Conservation (phyloP, 306 rosid genomes). For the Potentilla sterilis region DNA sequence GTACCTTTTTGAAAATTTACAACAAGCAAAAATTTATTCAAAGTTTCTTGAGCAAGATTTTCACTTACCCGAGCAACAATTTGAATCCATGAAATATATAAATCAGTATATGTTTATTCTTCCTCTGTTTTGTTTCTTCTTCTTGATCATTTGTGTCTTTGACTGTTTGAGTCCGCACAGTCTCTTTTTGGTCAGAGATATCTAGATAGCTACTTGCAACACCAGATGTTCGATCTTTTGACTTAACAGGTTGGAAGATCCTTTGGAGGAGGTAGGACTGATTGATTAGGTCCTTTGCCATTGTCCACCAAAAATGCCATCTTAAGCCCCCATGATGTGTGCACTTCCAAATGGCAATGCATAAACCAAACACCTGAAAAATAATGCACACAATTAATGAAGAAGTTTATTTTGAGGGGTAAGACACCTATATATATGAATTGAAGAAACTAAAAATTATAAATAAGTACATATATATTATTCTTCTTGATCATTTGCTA, state of each 20-base stretch:
- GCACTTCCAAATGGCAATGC: slow-evolving; percentile 92
- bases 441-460: not conserved
- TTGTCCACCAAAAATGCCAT: slow-evolving; percentile 95
- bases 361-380: slow-evolving; percentile 83
- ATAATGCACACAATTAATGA: not conserved
- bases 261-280: slow-evolving; percentile 74
- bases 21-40: slow-evolving; percentile 32
- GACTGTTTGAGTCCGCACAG: slow-evolving; percentile 27
- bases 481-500: not conserved
- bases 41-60: slow-evolving; percentile 27
- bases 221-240: slow-evolving; percentile 10
- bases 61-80: slow-evolving; percentile 26
- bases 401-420: no score
- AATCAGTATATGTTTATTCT: slow-evolving; percentile 29
- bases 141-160: slow-evolving; percentile 26
- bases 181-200: slow-evolving; percentile 16
- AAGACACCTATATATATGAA: not conserved
- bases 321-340: slow-evolving; percentile 95
- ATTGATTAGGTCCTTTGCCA: slow-evolving; percentile 74
- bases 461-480: not conserved
- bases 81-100: not conserved
- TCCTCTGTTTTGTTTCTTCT: slow-evolving; percentile 15
- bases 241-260: slow-evolving; percentile 80
- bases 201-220: not conserved
- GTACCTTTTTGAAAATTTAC: not conserved